Conservation (phyloP, 2,329 filamentous ascomycete species). For the Lomentospora prolificans region DNA sequence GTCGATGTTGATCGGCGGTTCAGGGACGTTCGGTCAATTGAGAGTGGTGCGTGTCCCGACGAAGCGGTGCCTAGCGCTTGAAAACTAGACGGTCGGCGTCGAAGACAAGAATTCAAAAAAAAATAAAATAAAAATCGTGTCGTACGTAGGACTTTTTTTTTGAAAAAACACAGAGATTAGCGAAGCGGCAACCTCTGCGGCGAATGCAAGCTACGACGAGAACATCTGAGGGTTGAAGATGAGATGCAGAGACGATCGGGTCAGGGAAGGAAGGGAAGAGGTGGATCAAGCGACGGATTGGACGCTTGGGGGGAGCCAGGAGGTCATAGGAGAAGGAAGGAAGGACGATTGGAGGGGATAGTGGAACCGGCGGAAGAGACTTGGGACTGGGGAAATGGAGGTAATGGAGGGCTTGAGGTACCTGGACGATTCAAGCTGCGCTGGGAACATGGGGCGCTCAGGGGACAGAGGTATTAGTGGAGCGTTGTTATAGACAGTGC, state of each 20-base stretch:
- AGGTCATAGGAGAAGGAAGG: neutral
- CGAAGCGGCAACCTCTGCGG: neutral
- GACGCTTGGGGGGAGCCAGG: neutral
- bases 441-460: neutral
- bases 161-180: neutral
- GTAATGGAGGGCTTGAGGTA: neutral
- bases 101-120: neutral
- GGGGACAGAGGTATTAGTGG: neutral
- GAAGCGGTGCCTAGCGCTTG: neutral
- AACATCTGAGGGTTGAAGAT: neutral
- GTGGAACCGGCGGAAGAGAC: neutral
- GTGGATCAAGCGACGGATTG: slow-evolving; percentile 2
- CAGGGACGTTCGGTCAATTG: neutral
- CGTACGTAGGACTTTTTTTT: neutral
- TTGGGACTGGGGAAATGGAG: neutral
- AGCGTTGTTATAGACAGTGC: neutral
- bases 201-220: neutral
- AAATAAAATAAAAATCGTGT: neutral
- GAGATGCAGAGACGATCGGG: slow-evolving; percentile 2
- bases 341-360: neutral
- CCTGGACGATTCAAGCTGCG: neutral
- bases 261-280: neutral
- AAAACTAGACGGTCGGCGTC: neutral
- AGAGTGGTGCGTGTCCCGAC: neutral
- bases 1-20: neutral